Evolutionary conservation across 495 filamentous ascomycete genomes (phyloP).

Genomic region (Collariella sp.): DNA sequence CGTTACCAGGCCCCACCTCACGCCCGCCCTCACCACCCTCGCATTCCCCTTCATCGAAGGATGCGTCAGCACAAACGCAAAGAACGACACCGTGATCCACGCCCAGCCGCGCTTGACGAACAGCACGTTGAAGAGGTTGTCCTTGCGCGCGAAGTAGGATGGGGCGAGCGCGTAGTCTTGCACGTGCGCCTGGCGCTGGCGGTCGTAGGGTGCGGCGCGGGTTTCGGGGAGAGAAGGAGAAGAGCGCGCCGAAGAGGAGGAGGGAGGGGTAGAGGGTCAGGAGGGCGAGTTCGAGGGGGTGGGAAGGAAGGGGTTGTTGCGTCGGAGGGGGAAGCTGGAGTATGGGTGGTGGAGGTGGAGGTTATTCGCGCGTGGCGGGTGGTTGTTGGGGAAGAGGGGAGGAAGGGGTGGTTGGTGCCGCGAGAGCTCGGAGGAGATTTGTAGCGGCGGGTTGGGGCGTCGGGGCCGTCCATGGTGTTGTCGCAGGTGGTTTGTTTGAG

Average conservation of each 20-base stretch:
- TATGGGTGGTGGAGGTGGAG: not conserved
- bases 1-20: conserved; percentile 65
- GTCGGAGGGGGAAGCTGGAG: conserved; percentile 3
- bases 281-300: conserved; percentile 53
- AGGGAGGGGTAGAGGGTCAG: conserved; percentile 65
- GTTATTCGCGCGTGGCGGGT: conserved; percentile 1
- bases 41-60: conserved; percentile 31
- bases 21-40: conserved; percentile 38
- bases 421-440: conserved; percentile 8
- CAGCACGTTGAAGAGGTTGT: conserved; percentile 79
- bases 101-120: conserved; percentile 96
- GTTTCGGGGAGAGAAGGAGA: conserved; percentile 66
- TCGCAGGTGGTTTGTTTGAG: not conserved
- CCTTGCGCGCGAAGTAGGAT: conserved; percentile 86
- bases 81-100: conserved; percentile 67
- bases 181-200: conserved; percentile 45
- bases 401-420: not conserved
- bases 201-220: conserved; percentile 49
- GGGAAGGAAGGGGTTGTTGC: conserved; percentile 46
- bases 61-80: conserved; percentile 53
- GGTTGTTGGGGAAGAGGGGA: not conserved
- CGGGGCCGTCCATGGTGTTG: not conserved
- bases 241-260: conserved; percentile 70
- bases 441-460: not conserved
- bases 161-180: conserved; percentile 54